These are phyloP conservation scores for Acacia acuminata DNA, from an alignment of 306 rosid species.

Conservation along the genomic window DNA sequence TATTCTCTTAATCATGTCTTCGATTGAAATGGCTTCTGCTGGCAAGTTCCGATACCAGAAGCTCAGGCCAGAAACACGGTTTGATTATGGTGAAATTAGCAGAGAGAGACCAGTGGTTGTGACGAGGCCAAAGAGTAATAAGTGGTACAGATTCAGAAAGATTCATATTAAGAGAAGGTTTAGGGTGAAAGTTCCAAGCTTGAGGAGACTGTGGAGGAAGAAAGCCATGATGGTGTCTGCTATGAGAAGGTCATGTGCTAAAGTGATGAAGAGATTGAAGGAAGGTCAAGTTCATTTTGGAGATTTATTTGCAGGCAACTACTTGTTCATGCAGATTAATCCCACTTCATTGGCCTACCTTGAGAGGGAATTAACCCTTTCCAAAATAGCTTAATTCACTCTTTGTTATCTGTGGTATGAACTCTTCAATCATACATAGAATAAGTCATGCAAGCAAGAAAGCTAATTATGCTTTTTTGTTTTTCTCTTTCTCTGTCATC, in stretches of 20 bases:
- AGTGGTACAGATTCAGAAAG: constrained; percentile 50
- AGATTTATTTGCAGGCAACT: constrained; percentile 86
- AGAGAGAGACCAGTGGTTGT: constrained; percentile 20
- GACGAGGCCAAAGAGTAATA: constrained; percentile 37
- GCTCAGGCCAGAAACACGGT: constrained; percentile 27
- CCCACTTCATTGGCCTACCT: constrained; percentile 57
- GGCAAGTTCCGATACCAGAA: constrained; percentile 44
- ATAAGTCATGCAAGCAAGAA: neutral
- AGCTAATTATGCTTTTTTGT: neutral
- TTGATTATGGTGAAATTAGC: constrained; percentile 30
- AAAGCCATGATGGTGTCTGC: constrained; percentile 46
- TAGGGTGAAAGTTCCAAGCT: constrained; percentile 59
- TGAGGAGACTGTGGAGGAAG: constrained; percentile 63
- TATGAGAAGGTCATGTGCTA: constrained; percentile 45
- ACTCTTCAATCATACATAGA: neutral
- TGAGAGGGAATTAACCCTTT: constrained; percentile 32
- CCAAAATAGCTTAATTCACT: constrained; percentile 34
- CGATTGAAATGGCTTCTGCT: constrained; percentile 21
- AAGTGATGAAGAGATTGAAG: constrained; percentile 53
- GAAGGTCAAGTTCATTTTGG: constrained; percentile 67
- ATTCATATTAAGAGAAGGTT: constrained; percentile 53
- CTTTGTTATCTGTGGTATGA: constrained; percentile 6
- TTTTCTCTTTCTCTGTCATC: neutral
- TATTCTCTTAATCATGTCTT: constrained; percentile 22
- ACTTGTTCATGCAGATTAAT: constrained; percentile 67